Evolutionary conservation across 2,329 filamentous ascomycete genomes (phyloP).

Genomic region (Beauveria australis): DNA sequence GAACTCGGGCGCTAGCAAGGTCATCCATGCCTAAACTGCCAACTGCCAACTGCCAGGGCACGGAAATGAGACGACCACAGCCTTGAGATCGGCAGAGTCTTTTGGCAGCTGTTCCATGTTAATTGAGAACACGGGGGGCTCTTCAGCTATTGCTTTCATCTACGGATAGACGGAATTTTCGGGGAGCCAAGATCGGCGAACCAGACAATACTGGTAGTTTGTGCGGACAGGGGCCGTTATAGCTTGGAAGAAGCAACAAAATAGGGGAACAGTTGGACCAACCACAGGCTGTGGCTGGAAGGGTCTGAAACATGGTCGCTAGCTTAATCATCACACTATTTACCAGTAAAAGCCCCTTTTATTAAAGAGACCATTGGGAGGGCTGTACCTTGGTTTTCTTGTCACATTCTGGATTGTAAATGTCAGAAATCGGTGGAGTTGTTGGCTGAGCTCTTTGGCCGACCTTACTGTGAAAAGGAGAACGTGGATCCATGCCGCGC

Average conservation of each 20-base stretch:
- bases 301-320: not conserved
- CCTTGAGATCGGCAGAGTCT: not conserved
- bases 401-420: not conserved
- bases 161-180: not conserved
- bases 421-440: not conserved
- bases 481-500: not conserved
- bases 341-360: not conserved
- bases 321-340: too few relatives aligned
- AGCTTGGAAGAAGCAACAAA: not conserved
- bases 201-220: not conserved
- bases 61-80: not conserved
- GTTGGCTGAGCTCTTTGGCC: not conserved
- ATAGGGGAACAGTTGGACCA: not conserved
- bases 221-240: not conserved
- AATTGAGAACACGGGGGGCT: not conserved
- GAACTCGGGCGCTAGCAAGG: not conserved
- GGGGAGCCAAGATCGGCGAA: conserved; percentile 3
- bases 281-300: not conserved
- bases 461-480: not conserved
- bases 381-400: not conserved
- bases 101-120: not conserved
- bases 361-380: not conserved
- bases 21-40: not conserved
- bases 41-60: not conserved
- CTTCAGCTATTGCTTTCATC: not conserved